A percentile compares a stretch with the other conserved stretches of the same genome.
phyloP scores from a whole-genome alignment of 768 basidiomycete genomes.

The Termitomyces sp. region DNA sequence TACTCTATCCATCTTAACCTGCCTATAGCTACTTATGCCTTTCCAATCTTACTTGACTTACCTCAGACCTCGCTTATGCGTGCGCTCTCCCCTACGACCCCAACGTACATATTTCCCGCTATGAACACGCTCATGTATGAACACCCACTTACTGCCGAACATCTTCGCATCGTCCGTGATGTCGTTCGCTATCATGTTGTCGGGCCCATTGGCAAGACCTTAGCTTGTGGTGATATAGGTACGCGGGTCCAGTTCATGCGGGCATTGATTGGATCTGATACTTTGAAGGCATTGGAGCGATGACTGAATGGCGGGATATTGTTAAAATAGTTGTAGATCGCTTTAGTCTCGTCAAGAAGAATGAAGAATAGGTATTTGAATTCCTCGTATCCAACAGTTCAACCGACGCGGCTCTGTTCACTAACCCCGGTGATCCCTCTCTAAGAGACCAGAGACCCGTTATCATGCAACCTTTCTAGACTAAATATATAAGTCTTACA shows the following conservation, averaged over 20 bases:
- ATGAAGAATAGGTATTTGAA: background rate
- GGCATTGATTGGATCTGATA: background rate
- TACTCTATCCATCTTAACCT: conserved; percentile 20
- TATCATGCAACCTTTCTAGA: background rate
- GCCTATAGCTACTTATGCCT: no score
- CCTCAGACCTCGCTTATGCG: conserved; percentile 85
- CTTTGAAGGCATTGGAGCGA: conserved; percentile 77
- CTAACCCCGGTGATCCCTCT: background rate
- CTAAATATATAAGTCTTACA: no score
- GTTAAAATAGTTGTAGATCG: conserved; percentile 64
- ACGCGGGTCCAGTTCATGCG: conserved; percentile 18
- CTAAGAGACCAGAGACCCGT: background rate
- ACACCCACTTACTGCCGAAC: conserved; percentile 86
- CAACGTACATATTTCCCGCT: conserved; percentile 90
- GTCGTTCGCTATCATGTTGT: conserved; percentile 76
- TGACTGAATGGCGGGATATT: conserved; percentile 95
- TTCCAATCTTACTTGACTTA: background rate
- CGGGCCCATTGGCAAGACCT: conserved; percentile 82
- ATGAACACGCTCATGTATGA: conserved; percentile 99
- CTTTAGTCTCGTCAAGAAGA: conserved; percentile 32
- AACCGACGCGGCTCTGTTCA: background rate
- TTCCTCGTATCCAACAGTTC: background rate
- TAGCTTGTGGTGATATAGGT: conserved; percentile 95
- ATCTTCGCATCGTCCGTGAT: conserved; percentile 71
- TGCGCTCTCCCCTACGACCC: conserved; percentile 78